phyloP scores from a whole-genome alignment of 2,329 filamentous ascomycete genomes.

The Fusarium tricinctum region DNA sequence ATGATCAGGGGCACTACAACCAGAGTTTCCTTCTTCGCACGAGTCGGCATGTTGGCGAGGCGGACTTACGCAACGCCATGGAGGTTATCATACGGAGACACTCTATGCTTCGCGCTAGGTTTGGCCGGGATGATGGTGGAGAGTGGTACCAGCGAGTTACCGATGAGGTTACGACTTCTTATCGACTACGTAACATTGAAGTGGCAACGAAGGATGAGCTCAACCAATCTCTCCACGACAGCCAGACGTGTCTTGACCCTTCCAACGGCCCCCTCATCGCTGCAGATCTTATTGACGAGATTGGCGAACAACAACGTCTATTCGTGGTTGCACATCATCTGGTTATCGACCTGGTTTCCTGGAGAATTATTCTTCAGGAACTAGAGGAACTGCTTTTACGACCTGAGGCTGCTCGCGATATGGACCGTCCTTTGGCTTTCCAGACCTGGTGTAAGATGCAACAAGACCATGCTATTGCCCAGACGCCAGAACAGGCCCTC shows the following conservation, averaged over 20 bases:
- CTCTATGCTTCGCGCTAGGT: conserved; percentile 42
- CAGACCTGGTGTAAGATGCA: conserved; percentile 58
- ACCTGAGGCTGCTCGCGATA: conserved; percentile 16
- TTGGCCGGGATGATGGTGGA: neutral
- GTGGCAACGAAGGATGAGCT: conserved; percentile 4
- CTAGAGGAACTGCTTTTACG: conserved; percentile 55
- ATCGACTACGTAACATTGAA: conserved; percentile 18
- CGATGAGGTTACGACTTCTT: conserved; percentile 8
- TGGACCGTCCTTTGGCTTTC: conserved; percentile 50
- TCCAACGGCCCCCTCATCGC: conserved; percentile 22
- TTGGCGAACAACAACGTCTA: conserved; percentile 47
- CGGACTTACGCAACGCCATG: conserved; percentile 24
- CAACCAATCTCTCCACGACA: conserved; percentile 4
- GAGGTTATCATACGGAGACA: conserved; percentile 25
- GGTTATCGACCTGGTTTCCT: conserved; percentile 62
- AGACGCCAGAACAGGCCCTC: conserved; percentile 46
- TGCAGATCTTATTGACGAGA: conserved; percentile 24
- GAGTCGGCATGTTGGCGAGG: conserved; percentile 1
- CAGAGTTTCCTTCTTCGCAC: conserved; percentile 42
- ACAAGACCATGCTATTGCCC: conserved; percentile 15
- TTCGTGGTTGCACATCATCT: conserved; percentile 57
- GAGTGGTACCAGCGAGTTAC: conserved; percentile 37
- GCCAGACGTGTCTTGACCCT: conserved; percentile 34
- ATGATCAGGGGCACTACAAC: conserved; percentile 39
- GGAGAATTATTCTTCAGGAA: conserved; percentile 57